phyloP scores from a whole-genome alignment of 768 basidiomycete genomes.

The Lactarius akahatsu region DNA sequence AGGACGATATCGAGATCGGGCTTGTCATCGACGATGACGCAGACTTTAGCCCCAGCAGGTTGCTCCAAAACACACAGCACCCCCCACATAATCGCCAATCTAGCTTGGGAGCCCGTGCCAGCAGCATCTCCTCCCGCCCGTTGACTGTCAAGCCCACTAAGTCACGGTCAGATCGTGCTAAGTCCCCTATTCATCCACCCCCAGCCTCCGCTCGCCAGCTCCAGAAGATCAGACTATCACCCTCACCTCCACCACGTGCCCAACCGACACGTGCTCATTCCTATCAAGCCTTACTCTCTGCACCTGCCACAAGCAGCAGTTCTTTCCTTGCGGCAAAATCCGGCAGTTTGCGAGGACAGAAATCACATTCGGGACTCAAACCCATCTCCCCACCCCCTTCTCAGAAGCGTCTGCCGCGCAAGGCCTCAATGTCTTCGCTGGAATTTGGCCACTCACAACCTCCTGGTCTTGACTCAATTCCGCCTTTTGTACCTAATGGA shows the following conservation, averaged over 20 bases:
- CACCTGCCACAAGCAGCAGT: slow-evolving; percentile 48
- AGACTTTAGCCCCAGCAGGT: slow-evolving; percentile 77
- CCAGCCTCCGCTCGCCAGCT: slow-evolving; percentile 67
- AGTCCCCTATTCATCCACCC: slow-evolving; percentile 70
- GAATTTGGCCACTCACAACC: slow-evolving; percentile 59
- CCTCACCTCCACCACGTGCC: slow-evolving; percentile 62
- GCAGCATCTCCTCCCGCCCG: slow-evolving; percentile 53
- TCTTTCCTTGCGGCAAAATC: slow-evolving; percentile 68
- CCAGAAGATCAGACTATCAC: slow-evolving; percentile 64
- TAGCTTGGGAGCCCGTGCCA: slow-evolving; percentile 49
- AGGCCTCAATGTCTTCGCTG: slow-evolving; percentile 77
- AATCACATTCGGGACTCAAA: slow-evolving; percentile 80
- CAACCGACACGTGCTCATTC: slow-evolving; percentile 55
- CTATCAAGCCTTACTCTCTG: slow-evolving; percentile 50
- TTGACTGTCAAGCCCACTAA: slow-evolving; percentile 61
- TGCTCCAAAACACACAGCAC: slow-evolving; percentile 53
- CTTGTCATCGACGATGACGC: slow-evolving; percentile 81
- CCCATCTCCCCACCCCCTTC: slow-evolving; percentile 68
- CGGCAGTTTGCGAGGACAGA: slow-evolving; percentile 76
- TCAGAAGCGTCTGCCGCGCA: slow-evolving; percentile 63
- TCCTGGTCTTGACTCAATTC: slow-evolving; percentile 48
- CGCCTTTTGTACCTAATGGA: slow-evolving; percentile 34
- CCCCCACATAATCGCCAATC: slow-evolving; percentile 37
- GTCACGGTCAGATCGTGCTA: slow-evolving; percentile 60
- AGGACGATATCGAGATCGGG: slow-evolving; percentile 85